Evolutionary conservation across 108 stramenopile genomes (phyloP).

Genomic region (Skeletonema menzelii): DNA sequence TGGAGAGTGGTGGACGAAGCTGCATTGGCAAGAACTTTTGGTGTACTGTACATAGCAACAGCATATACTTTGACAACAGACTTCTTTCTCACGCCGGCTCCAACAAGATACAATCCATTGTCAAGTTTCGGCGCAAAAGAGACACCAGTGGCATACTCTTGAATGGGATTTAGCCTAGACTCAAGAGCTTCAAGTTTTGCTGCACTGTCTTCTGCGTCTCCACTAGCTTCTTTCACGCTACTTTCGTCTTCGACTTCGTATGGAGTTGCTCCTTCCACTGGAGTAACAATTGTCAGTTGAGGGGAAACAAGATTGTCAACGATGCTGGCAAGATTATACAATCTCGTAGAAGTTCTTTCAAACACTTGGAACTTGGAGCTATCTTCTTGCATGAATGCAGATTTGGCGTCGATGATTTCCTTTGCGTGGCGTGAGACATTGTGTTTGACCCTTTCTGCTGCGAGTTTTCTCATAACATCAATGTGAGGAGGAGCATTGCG

Average conservation of each 20-base stretch:
- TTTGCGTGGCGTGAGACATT: background rate
- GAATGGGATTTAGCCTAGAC: constrained; percentile 5
- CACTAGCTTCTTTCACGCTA: background rate
- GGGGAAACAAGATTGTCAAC: background rate
- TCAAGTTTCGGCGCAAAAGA: constrained; percentile 12
- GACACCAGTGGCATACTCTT: constrained; percentile 7
- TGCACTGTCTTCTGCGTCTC: background rate
- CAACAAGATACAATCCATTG: constrained; percentile 15
- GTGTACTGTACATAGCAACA: constrained; percentile 75
- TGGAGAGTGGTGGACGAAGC: constrained; percentile 51
- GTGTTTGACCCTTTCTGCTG: background rate
- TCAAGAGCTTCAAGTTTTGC: constrained; percentile 6
- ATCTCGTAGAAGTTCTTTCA: background rate
- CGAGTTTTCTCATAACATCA: background rate
- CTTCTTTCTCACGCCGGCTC: constrained; percentile 80
- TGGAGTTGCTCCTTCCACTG: background rate
- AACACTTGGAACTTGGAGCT: background rate
- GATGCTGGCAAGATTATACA: background rate
- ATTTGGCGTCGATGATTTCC: constrained; percentile 1
- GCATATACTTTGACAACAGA: constrained; percentile 83
- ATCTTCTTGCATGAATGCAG: background rate
- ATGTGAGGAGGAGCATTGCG: background rate
- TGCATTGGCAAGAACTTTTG: constrained; percentile 44
- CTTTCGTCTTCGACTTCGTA: background rate
- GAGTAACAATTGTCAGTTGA: background rate